Percentiles rank a stretch among this genome's conserved stretches.
These are phyloP conservation scores for Yamadazyma nakazawae DNA, from an alignment of 805 yeast genomes.

Conservation along the genomic window DNA sequence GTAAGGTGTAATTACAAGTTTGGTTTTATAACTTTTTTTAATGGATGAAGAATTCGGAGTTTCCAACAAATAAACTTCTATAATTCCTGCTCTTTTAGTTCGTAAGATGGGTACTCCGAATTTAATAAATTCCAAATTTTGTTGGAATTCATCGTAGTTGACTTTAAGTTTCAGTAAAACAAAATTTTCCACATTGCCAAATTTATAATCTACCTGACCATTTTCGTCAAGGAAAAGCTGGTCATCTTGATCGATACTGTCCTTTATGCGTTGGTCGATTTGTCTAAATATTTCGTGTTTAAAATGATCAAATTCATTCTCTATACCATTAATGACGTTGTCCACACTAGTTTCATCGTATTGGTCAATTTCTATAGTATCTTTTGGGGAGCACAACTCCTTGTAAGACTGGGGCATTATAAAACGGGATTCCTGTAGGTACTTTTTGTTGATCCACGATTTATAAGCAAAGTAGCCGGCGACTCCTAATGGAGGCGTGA, in stretches of 20 bases:
- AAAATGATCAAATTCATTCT: constrained; percentile 36
- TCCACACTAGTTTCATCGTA: constrained; percentile 33
- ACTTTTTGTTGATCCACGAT: constrained; percentile 6
- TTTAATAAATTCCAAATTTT: constrained; percentile 25
- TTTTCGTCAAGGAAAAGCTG: constrained; percentile 27
- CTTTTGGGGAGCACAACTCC: neutral
- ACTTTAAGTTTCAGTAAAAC: constrained; percentile 11
- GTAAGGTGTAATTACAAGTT: constrained; percentile 7
- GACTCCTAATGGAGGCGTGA: constrained; percentile 34
- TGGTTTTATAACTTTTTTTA: constrained; percentile 16
- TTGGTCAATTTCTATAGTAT: constrained; percentile 2
- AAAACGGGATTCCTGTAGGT: constrained; percentile 4
- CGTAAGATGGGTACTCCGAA: constrained; percentile 31
- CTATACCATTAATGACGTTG: constrained; percentile 33
- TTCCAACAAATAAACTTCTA: constrained; percentile 30
- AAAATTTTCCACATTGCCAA: constrained; percentile 13
- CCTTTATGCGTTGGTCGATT: constrained; percentile 25
- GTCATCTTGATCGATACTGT: constrained; percentile 17
- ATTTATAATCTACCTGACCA: constrained; percentile 25
- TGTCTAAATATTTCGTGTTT: constrained; percentile 25
- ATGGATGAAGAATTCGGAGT: constrained; percentile 9
- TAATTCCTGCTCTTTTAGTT: constrained; percentile 31
- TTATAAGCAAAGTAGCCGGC: constrained; percentile 24
- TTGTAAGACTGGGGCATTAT: constrained; percentile 1
- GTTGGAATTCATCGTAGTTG: constrained; percentile 5